Evolutionary conservation across 352 stramenopile genomes (phyloP), one percentile per base, ranked within the genome.

Genomic region (Globisporangium canariense): DNA sequence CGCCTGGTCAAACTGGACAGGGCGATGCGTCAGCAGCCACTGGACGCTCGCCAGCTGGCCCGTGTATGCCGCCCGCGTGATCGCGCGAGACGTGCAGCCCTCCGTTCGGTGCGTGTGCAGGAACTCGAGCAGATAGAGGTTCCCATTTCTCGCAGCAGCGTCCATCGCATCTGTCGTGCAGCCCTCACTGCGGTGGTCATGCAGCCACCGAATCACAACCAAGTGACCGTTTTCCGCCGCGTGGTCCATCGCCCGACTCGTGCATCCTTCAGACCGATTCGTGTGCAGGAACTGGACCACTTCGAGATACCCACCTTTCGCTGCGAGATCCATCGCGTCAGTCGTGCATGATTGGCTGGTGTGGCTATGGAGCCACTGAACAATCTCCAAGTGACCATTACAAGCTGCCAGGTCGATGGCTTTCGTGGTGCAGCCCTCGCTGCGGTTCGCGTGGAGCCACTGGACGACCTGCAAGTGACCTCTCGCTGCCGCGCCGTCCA

Each of bases 351-450:
- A 70, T 22, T 67, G 73, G 5, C 13, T 49, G 10, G 74, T 76
- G 47, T 86, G 58, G 4, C 45, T 25, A 56, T 88, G 73, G 1
- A 89, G 47, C 65, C 76, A 89, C 52, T 68, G 47, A 1, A 89
- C 66, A 14, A 87, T 64, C 2, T 68, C 40, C 38, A 86, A 50
- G 62, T 87, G 74, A 8, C 78, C 78, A 22, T 81, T 76, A 36
- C 68, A 77, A 0, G 84, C 82, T 10, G 84, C 80, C n/a, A 77
- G 64, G 69, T 89, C 78, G 55, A 91, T 75, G 0, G 81, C 82
- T 46, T 79, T 78, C 50, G 77, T 69, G 0, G 77, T 77, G 18
- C 78, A 77, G 0, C 76, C 70, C 38, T 85, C 76, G 1, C 50
- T 62, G 13, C 74, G 79, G 38, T 75, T 68, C 3, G 67, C 62